Evolutionary conservation across 805 yeast species (phyloP).

Genomic region (Zygosaccharomyces pseudorouxii): DNA sequence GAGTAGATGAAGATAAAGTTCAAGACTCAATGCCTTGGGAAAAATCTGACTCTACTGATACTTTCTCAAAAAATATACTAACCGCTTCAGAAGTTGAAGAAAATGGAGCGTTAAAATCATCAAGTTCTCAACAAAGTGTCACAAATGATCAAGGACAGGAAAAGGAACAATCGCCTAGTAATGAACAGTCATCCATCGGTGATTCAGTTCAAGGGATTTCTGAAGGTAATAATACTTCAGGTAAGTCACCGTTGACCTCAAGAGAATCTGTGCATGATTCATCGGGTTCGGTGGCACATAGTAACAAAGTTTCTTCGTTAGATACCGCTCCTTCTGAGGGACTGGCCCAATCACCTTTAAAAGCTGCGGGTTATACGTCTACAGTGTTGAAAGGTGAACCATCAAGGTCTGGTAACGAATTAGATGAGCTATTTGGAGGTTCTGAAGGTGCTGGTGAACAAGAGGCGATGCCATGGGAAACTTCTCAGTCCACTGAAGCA

Average conservation of each 20-base stretch:
- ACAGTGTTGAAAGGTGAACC: background rate
- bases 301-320: no score
- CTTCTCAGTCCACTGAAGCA: background rate
- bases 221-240: no score
- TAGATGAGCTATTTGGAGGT: background rate
- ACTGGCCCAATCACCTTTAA: background rate
- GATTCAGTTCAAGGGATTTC: no score
- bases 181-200: no score
- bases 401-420: background rate
- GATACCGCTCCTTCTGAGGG: no score
- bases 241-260: no score
- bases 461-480: constrained; percentile 11
- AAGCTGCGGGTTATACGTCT: background rate
- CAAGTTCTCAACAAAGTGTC: background rate
- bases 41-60: background rate
- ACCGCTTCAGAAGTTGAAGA: background rate
- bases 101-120: background rate
- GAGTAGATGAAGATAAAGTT: background rate
- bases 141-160: no score
- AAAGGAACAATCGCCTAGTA: no score
- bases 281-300: no score
- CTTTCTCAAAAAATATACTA: background rate
- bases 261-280: no score
- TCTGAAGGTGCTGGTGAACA: background rate
- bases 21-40: constrained; percentile 22